Evolutionary conservation across 2,329 filamentous ascomycete genomes (phyloP).

Genomic region (Exophiala xenobiotica): DNA sequence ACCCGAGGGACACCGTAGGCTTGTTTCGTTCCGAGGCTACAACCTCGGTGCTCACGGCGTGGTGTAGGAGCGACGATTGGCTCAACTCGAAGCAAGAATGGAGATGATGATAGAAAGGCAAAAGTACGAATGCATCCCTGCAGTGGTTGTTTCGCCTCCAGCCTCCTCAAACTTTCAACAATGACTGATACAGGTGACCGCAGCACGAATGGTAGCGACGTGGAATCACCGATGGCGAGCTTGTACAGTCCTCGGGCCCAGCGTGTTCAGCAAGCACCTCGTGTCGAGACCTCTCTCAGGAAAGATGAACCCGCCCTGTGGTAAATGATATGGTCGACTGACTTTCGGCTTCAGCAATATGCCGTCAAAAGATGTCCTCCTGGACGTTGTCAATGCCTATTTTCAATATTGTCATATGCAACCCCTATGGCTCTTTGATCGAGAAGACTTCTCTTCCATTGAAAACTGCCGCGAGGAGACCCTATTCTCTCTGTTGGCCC

Average conservation of each 20-base stretch:
- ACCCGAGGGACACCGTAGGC: background rate
- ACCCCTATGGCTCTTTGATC: conserved; percentile 40
- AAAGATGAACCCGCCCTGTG: background rate
- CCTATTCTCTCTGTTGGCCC: conserved; percentile 36
- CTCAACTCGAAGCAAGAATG: background rate
- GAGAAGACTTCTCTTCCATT: conserved; percentile 35
- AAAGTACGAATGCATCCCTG: background rate
- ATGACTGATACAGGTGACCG: background rate
- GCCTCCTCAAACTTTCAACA: background rate
- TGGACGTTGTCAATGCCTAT: conserved; percentile 27
- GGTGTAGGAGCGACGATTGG: background rate
- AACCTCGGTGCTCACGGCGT: background rate
- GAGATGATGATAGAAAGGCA: background rate
- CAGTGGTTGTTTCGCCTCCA: background rate
- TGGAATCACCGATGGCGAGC: background rate
- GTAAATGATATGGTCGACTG: background rate
- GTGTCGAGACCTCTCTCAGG: conserved; percentile 1
- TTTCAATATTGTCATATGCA: conserved; percentile 41
- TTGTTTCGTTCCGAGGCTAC: background rate
- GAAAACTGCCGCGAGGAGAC: conserved; percentile 36
- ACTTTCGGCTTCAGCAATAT: conserved; percentile 2
- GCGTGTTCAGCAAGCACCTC: background rate
- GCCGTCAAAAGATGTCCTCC: conserved; percentile 3
- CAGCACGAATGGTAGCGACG: background rate
- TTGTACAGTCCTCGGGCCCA: background rate